Base-by-base conservation (phyloP, 2,329 filamentous ascomycete species). In the Fusarium sp. region DNA sequence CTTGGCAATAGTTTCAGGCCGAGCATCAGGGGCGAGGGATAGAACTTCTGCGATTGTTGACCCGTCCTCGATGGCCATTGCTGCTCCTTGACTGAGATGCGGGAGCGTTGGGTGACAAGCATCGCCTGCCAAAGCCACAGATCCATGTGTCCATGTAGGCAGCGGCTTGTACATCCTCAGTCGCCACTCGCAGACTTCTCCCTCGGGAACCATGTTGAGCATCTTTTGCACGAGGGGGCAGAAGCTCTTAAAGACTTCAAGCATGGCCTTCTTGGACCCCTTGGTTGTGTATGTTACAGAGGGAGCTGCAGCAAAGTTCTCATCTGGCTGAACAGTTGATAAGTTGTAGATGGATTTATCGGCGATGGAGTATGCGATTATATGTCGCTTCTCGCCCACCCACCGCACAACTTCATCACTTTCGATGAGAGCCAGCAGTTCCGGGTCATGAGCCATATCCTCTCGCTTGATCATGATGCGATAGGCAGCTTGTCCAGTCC, bases 51-150 rank as follows among this genome's bases (percentile, higher is more conserved):
- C 67, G 36, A 71, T 66, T 12, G 65, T 66, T 19, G 84, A 86
- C 2, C 84, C 87, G 66, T 91, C 88, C 72, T 91, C 88, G 44
- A 89, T 86, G 8, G 87, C 86, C 78, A 88, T 88, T 8, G 88
- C 87, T 10, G 88, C 87, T 34, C 88, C 88, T 74, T 90, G 87
- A 40, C 83, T 86, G 5, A 89, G 79, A 68, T 90, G 87, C 1
- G 88, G 88, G 43, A 90, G 82, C 19, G 87, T 90, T 2, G 87
- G 86, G 69, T 91, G 88, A 72, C 86, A 89, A 3, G 87, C 83
- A 68, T 91, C 88, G 41, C 88, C 88, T 9, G 88, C 73, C 12
- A 90, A 78, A 4, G 81, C 83, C 3, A 84, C 83, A 41, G 76
- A 77, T 10, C 81, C 80, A 34, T 83, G 75, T 1, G 86, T 78